Evolutionary conservation across 805 yeast genomes (phyloP), one percentile per base, ranked within the genome.

Genomic region (Kodamaea neixiangensis): DNA sequence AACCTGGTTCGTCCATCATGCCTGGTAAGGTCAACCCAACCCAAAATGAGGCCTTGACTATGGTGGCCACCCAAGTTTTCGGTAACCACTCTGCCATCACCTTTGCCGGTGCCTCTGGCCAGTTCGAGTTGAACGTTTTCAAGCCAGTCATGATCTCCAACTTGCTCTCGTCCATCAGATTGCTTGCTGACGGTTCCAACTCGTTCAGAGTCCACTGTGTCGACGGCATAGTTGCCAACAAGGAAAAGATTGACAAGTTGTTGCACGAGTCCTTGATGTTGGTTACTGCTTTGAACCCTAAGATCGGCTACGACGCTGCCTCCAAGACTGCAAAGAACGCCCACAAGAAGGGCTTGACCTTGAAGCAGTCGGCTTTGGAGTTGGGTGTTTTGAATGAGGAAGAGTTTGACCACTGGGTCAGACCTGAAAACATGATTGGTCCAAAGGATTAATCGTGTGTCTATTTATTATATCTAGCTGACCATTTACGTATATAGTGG

Each of bases 21-120:
- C 99, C 99, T 48, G 99, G 99, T 69, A 94, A 94, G 78, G 97
- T 94, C 57, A 94, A 94, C 82, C 99, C 99, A 59, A 94, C 99
- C 51, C 99, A 94, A 79, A 92, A 92, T 73, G 99, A 94, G 81
- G 99, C 99, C 49, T 77, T 94, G 70, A 94, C 98, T 58, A 96
- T 94, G 96, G 97, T 93, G 55, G 91, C 97, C 69, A 83, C 94
- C 57, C 99, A 94, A 80, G 97, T 94, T 21, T 90, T 94, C 69
- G 99, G 99, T 71, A 94, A 94, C 85, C 86, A 94, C 75, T 75
- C 97, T 42, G 83, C 97, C 57, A 89, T 94, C 75, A 92, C 98
- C 33, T 90, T 89, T 68, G 96, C 97, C 41, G 99, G 99, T 67
- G 97, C 99, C 35, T 89, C 96, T 37, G 99, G 99, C 63, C 99